Base-by-base conservation (phyloP, 176 grass and related monocot genomes). In the Oryza longistaminata region DNA sequence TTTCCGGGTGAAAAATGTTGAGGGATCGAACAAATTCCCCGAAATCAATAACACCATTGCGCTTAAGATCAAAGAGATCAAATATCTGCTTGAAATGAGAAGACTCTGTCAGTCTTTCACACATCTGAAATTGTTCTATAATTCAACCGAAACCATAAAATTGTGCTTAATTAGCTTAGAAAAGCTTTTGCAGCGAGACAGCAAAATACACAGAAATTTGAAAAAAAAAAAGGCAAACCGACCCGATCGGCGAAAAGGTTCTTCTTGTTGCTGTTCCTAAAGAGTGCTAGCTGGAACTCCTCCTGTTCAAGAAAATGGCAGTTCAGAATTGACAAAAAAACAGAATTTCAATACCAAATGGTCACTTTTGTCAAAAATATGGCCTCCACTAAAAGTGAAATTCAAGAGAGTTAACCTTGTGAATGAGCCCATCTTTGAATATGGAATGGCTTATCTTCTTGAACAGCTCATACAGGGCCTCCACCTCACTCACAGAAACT, bases 171-270 rank as follows among this genome's bases (percentile, higher is more conserved):
- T 43, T 43, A 44, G 27, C 19, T 22, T 50, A 46, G 5, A 64
- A 60, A 64, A 53, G 2, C 19, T 12, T 64, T 35, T 3, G 7
- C 25, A 72, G 9, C 5, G 8, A 79, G 37, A 22, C 9, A 40
- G 45, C 13, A 40, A 58, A 35, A 7, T 53, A 29, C 33, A 52
- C 26, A 37, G 15, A 78, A 78, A 43, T 8, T 42, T 0, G 17
- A 8, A 19, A 12, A 31, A 66, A 24, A 8, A 19, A 12, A 31
- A 66, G 66, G 11, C 11, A 16, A 79, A 88, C 88, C 81, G 14
- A 97, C 94, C 86, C 92, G 85, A 76, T 97, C 90, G 6, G 94
- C 85, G 46, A 97, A 97, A 66, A 97, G 53, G 69, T 94, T 97
- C 44, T 85, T 91, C 69, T 46, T 86, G 22, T 85, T 80, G 55